Percentiles rank a stretch among this genome's conserved stretches.
phyloP scores from a whole-genome alignment of 2,329 filamentous ascomycete species.

The Fusarium caatingaense region DNA sequence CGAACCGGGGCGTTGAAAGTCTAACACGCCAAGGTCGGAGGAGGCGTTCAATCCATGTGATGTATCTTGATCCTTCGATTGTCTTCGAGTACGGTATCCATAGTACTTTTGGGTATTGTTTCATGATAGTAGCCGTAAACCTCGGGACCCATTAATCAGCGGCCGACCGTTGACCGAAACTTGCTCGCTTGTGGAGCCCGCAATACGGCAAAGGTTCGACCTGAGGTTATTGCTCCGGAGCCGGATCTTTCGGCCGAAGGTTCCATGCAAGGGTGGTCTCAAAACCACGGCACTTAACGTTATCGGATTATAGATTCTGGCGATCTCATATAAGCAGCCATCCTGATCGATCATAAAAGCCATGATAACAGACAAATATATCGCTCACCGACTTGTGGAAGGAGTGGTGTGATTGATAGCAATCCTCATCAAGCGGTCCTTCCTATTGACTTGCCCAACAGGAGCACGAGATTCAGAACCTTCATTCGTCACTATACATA shows the following conservation, averaged over 20 bases:
- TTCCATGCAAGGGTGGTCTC: neutral
- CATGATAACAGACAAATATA: neutral
- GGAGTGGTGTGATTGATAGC: no score
- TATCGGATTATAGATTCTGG: neutral
- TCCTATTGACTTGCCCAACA: neutral
- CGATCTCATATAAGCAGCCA: neutral
- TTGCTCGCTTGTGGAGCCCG: neutral
- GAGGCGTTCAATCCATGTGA: neutral
- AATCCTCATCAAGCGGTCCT: neutral
- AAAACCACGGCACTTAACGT: neutral
- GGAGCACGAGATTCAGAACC: no score
- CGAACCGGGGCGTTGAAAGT: neutral
- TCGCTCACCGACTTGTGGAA: neutral
- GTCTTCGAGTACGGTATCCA: neutral
- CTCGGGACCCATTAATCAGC: neutral
- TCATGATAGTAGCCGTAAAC: neutral
- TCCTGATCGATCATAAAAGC: neutral
- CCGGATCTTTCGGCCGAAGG: constrained; percentile 5
- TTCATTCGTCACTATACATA: no score
- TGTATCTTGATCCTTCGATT: neutral
- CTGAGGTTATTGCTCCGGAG: neutral
- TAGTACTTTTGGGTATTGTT: neutral
- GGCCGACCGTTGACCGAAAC: constrained; percentile 10
- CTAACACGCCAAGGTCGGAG: constrained; percentile 1
- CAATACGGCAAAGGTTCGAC: neutral